Conservation (phyloP, 768 basidiomycete genomes). For the Kondoa subrosea region DNA sequence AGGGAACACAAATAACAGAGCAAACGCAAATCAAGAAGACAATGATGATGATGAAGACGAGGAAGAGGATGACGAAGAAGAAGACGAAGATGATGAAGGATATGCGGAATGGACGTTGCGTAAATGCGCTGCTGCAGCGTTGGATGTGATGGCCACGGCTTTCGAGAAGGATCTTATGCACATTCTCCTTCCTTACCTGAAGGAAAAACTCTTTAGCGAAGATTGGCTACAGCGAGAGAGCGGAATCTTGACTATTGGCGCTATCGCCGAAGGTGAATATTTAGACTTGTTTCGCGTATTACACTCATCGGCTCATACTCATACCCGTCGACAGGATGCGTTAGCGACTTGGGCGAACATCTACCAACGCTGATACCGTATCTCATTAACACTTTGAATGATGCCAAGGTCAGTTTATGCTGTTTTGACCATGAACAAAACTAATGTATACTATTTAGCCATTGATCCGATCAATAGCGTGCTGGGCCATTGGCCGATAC, state of each 20-base stretch:
- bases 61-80: slow-evolving; percentile 68
- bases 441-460: slow-evolving; percentile 41
- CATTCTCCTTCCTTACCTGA: slow-evolving; percentile 70
- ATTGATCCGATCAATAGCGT: slow-evolving; percentile 91
- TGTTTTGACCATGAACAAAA: not conserved
- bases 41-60: slow-evolving; percentile 74
- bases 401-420: slow-evolving; percentile 52
- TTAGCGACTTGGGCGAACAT: slow-evolving; percentile 86
- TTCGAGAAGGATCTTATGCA: slow-evolving; percentile 79
- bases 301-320: not conserved
- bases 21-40: slow-evolving; percentile 53
- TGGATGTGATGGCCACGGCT: slow-evolving; percentile 88
- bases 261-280: slow-evolving; percentile 83
- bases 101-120: slow-evolving; percentile 96
- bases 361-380: slow-evolving; percentile 84
- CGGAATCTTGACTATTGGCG: slow-evolving; percentile 85
- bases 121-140: slow-evolving; percentile 92
- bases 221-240: slow-evolving; percentile 94
- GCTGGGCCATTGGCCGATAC: slow-evolving; percentile 98
- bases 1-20: slow-evolving; percentile 8
- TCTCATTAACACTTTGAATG: slow-evolving; percentile 71
- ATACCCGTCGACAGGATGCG: slow-evolving; percentile 50
- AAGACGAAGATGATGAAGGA: slow-evolving; percentile 90
- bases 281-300: not conserved
- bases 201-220: slow-evolving; percentile 76